A percentile compares a stretch with the other conserved stretches of the same genome.
phyloP scores from a whole-genome alignment of 805 yeast genomes.

The Hanseniaspora opuntiae region DNA sequence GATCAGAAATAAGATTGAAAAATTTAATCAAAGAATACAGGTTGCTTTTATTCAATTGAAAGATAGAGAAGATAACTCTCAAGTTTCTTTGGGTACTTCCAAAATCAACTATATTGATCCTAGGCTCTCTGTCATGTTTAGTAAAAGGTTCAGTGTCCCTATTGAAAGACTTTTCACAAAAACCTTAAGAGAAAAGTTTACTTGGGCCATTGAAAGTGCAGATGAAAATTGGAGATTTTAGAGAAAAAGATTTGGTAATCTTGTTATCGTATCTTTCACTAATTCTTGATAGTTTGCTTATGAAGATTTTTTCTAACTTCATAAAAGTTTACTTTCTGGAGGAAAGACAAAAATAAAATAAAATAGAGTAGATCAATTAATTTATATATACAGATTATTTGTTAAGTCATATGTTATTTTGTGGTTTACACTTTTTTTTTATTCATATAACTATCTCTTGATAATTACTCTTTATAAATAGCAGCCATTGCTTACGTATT shows the following conservation, averaged over 20 bases:
- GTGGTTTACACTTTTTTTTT: not conserved
- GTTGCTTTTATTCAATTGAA: constrained; percentile 62
- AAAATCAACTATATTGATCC: constrained; percentile 94
- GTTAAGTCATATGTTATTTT: no score
- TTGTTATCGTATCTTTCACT: not conserved
- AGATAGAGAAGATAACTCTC: constrained; percentile 88
- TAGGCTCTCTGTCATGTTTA: constrained; percentile 73
- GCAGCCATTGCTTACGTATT: not conserved
- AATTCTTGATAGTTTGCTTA: no score
- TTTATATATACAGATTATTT: not conserved
- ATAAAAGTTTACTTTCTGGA: no score
- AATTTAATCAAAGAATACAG: constrained; percentile 54
- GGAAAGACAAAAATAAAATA: not conserved
- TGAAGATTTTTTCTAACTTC: not conserved
- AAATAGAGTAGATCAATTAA: not conserved
- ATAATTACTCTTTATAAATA: not conserved
- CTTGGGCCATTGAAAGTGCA: constrained; percentile 88
- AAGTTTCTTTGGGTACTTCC: constrained; percentile 84
- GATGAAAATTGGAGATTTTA: constrained; percentile 80
- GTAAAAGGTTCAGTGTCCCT: constrained; percentile 76
- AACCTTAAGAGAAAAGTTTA: constrained; percentile 81
- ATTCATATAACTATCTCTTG: not conserved
- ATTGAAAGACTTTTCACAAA: constrained; percentile 84
- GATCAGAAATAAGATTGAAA: constrained; percentile 54
- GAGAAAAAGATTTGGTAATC: not conserved